phyloP scores from a whole-genome alignment of 176 grass and related monocot genomes.

The Avena sativa region DNA sequence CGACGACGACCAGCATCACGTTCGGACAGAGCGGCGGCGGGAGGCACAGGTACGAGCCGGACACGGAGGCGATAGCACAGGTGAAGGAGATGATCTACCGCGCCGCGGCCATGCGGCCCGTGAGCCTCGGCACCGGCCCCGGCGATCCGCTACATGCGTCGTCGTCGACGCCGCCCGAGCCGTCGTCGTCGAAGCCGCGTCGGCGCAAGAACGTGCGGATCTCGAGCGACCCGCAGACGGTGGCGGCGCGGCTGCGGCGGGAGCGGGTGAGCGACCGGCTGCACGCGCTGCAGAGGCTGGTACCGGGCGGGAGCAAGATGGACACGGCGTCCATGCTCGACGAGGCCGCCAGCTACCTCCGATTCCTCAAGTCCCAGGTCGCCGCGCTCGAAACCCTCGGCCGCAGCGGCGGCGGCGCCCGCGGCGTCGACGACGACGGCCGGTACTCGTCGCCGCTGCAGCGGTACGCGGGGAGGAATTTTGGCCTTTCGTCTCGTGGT shows the following conservation, averaged over 20 bases:
- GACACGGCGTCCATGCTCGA: slow-evolving; percentile 93
- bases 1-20: slow-evolving; percentile 32
- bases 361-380: slow-evolving; percentile 88
- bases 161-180: not conserved
- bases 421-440: not conserved
- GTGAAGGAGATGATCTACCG: slow-evolving; percentile 84
- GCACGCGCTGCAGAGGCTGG: slow-evolving; percentile 63
- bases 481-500: not conserved
- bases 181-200: slow-evolving; percentile 31
- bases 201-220: slow-evolving; percentile 72
- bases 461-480: not conserved
- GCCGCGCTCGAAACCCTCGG: slow-evolving; percentile 44
- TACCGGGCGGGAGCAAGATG: slow-evolving; percentile 80
- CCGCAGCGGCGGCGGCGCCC: not conserved
- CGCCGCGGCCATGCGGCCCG: slow-evolving; percentile 81
- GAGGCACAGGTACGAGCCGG: slow-evolving; percentile 31
- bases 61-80: slow-evolving; percentile 48
- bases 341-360: slow-evolving; percentile 86
- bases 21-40: slow-evolving; percentile 19
- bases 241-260: slow-evolving; percentile 62
- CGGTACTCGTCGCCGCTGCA: slow-evolving; percentile 20
- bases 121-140: slow-evolving; percentile 38
- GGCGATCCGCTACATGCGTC: not conserved
- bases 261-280: slow-evolving; percentile 57
- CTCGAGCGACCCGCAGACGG: slow-evolving; percentile 77